phyloP scores from a whole-genome alignment of 192 early-diverging fungal genomes.

The Backusella macrospora region DNA sequence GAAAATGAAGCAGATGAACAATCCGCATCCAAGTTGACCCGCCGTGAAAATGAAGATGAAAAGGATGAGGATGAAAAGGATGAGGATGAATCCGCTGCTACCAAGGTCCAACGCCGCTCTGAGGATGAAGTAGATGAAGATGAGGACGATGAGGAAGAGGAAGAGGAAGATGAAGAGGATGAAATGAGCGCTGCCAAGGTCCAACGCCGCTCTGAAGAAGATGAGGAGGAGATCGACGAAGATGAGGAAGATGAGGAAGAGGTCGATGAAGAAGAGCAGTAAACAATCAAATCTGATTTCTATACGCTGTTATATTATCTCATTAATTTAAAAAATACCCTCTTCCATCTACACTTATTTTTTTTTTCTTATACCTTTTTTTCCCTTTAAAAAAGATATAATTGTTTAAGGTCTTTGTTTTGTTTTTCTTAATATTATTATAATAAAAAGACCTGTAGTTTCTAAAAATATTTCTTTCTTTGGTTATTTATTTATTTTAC shows the following conservation, averaged over 20 bases:
- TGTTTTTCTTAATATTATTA: neutral
- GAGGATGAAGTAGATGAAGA: neutral
- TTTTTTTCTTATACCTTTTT: neutral
- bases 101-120: neutral
- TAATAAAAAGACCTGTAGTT: neutral
- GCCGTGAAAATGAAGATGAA: too few relatives aligned
- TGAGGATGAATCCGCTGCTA: neutral
- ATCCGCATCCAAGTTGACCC: too few relatives aligned
- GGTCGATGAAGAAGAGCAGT: neutral
- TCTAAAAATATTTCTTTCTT: neutral
- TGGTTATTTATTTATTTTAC: neutral
- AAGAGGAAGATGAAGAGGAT: neutral
- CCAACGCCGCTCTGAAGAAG: neutral
- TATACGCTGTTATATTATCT: neutral
- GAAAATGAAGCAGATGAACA: neutral
- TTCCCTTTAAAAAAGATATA: neutral
- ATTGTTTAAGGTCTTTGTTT: conserved; percentile 1
- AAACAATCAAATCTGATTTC: neutral
- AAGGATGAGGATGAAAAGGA: too few relatives aligned
- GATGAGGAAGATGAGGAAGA: neutral
- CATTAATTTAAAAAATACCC: neutral
- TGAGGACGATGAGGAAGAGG: too few relatives aligned
- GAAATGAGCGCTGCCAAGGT: neutral
- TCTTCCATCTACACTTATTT: neutral
- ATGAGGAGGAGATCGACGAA: neutral